Conservation (phyloP, 2,329 filamentous ascomycete species). For the Neonectria sp. region DNA sequence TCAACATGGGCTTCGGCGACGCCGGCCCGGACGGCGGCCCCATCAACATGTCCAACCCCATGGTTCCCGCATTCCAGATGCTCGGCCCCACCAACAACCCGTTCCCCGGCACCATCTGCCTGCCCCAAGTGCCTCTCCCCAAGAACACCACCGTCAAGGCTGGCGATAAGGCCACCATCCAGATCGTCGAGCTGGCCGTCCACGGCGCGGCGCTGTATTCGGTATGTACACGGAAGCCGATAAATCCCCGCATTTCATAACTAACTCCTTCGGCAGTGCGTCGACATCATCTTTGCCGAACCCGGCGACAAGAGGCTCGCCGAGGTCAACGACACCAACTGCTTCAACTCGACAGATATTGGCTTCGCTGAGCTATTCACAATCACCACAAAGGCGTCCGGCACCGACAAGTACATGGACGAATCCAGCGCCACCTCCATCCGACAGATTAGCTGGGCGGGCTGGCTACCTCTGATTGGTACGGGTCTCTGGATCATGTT, state of each 20-base stretch:
- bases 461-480: conserved; percentile 60
- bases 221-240: conserved; percentile 62
- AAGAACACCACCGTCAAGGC: conserved; percentile 77
- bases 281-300: conserved; percentile 93
- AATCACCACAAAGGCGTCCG: conserved; percentile 65
- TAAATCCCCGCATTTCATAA: no score
- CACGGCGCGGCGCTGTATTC: conserved; percentile 89
- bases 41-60: conserved; percentile 87
- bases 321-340: conserved; percentile 85
- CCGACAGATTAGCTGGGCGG: conserved; percentile 48
- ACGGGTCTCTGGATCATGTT: conserved; percentile 58
- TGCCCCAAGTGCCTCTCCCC: conserved; percentile 91
- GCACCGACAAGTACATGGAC: conserved; percentile 51
- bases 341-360: conserved; percentile 88
- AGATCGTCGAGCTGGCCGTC: conserved; percentile 85
- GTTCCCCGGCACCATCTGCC: conserved; percentile 91
- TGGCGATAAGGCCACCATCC: conserved; percentile 93
- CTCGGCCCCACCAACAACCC: conserved; percentile 84
- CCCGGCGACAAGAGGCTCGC: conserved; percentile 77
- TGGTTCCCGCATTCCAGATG: conserved; percentile 87
- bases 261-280: conserved; percentile 73
- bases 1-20: conserved; percentile 91
- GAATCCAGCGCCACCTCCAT: conserved; percentile 46
- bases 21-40: conserved; percentile 76
- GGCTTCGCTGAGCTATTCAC: conserved; percentile 85